phyloP scores from a whole-genome alignment of 225 moss, liverwort and hornwort species.

The Polytrichum formosum region DNA sequence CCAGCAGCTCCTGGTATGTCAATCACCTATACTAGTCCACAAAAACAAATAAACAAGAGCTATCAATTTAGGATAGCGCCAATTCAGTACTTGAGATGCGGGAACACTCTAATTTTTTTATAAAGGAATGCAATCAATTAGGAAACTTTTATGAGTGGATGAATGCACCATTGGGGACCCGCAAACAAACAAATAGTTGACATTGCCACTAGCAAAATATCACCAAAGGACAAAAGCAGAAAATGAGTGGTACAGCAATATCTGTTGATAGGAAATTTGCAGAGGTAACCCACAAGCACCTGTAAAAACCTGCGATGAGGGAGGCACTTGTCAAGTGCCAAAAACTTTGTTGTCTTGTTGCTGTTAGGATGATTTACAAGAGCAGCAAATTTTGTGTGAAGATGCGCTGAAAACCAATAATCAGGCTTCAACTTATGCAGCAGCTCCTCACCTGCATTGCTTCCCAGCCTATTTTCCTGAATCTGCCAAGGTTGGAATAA shows the following conservation, averaged over 20 bases:
- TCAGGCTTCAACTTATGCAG: constrained; percentile 67
- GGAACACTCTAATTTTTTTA: too few relatives aligned
- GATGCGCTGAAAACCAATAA: constrained; percentile 94
- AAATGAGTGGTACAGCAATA: too few relatives aligned
- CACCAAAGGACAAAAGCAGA: neutral
- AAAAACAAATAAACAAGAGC: neutral
- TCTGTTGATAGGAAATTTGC: too few relatives aligned
- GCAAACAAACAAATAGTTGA: too few relatives aligned
- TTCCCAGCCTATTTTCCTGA: constrained; percentile 65
- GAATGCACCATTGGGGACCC: too few relatives aligned
- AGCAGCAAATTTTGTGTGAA: constrained; percentile 90
- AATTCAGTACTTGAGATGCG: neutral
- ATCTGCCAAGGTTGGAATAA: constrained; percentile 36
- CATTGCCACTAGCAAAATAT: neutral
- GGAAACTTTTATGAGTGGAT: too few relatives aligned
- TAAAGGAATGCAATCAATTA: neutral
- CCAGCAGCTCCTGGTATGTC: constrained; percentile 54
- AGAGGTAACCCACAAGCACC: constrained; percentile 28
- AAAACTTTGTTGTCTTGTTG: constrained; percentile 62
- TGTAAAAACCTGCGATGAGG: constrained; percentile 84
- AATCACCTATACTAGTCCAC: constrained; percentile 52
- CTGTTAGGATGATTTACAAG: constrained; percentile 62
- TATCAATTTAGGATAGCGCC: neutral
- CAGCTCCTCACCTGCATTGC: constrained; percentile 61
- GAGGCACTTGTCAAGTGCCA: constrained; percentile 94